phyloP scores from a whole-genome alignment of 148 eudicot genomes.

The Silene latifolia region DNA sequence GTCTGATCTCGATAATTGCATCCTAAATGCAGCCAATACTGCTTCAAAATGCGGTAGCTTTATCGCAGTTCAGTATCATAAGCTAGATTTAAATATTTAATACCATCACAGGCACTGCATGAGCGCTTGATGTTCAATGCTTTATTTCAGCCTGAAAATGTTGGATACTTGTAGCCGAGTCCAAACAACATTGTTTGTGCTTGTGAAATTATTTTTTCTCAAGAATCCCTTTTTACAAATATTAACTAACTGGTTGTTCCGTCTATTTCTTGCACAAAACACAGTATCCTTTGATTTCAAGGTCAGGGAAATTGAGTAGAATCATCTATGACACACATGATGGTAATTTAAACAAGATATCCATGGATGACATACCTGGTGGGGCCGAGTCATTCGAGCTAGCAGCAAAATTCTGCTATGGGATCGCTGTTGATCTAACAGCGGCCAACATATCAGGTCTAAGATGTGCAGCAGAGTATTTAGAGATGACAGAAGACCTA shows the following conservation, averaged over 20 bases:
- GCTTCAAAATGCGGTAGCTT: no score
- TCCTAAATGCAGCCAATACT: no score
- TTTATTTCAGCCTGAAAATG: background rate
- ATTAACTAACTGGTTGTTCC: background rate
- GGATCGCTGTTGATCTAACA: conserved; percentile 83
- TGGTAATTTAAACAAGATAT: conserved; percentile 47
- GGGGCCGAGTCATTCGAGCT: conserved; percentile 84
- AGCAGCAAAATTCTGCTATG: conserved; percentile 95
- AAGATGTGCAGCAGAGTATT: conserved; percentile 85
- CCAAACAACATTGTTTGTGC: no score
- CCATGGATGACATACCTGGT: conserved; percentile 76
- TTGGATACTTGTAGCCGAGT: background rate
- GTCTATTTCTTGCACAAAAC: background rate
- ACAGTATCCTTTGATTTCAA: conserved; percentile 79
- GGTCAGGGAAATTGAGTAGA: conserved; percentile 84
- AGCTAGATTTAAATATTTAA: no score
- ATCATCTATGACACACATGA: conserved; percentile 66
- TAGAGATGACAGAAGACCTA: conserved; percentile 95
- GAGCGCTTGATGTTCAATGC: no score
- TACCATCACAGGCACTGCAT: no score
- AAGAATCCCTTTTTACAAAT: no score
- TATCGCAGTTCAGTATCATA: no score
- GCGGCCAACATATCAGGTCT: conserved; percentile 90
- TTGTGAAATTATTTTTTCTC: no score
- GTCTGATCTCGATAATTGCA: no score